A percentile compares a stretch with the other conserved stretches of the same genome.
Conservation (phyloP, 1,139 yeast genomes). For the Groenewaldozyma auringiensis region DNA sequence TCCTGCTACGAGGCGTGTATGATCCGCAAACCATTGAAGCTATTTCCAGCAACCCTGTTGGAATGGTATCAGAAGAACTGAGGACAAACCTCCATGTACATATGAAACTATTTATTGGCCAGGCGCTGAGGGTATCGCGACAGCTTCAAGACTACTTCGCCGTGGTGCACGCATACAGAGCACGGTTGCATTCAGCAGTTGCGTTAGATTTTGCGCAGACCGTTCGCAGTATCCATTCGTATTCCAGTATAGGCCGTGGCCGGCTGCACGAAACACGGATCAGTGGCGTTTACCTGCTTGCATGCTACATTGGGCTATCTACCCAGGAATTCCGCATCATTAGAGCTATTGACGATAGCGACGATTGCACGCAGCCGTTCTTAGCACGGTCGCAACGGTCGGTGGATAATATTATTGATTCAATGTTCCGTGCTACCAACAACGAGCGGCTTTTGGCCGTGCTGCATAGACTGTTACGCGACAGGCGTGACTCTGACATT, state of each 20-base stretch:
- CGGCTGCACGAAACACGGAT: constrained; percentile 1
- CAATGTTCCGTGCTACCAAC: constrained; percentile 3
- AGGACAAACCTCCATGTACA: background rate
- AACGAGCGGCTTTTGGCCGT: background rate
- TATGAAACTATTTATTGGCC: background rate
- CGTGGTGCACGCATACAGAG: background rate
- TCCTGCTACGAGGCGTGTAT: constrained; percentile 1
- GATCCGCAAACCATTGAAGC: background rate
- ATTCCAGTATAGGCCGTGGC: background rate
- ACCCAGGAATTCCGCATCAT: constrained; percentile 10
- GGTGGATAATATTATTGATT: constrained; percentile 15
- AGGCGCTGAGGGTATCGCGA: background rate
- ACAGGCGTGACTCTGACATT: constrained; percentile 7
- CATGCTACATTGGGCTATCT: background rate
- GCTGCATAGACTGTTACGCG: constrained; percentile 1
- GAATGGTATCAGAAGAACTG: background rate
- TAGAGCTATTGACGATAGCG: constrained; percentile 10
- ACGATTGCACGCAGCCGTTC: constrained; percentile 8
- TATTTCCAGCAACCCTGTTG: background rate
- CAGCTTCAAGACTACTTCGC: background rate
- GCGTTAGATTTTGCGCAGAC: constrained; percentile 5
- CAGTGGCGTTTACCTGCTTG: constrained; percentile 13
- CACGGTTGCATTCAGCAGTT: background rate
- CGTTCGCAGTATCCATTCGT: constrained; percentile 2
- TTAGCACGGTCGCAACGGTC: constrained; percentile 11